Evolutionary conservation across 2,329 filamentous ascomycete genomes (phyloP).

Genomic region (Alternaria brassicae): DNA sequence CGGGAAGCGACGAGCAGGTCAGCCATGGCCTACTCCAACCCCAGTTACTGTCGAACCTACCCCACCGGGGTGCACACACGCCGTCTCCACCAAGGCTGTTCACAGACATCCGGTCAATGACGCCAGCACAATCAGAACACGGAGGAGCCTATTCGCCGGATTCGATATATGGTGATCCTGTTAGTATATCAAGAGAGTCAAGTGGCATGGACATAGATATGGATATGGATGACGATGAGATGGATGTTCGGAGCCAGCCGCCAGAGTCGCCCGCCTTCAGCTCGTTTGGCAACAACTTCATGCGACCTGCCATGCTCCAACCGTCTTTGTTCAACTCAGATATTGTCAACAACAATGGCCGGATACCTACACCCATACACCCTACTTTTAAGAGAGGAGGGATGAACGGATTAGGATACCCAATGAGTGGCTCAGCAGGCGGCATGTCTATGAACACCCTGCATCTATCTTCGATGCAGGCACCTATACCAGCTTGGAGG

Average conservation of each 20-base stretch:
- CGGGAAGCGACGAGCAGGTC: slow-evolving; percentile 28
- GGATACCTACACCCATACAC: slow-evolving; percentile 53
- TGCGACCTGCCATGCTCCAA: slow-evolving; percentile 46
- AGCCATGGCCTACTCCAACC: slow-evolving; percentile 27
- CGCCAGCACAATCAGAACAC: slow-evolving; percentile 40
- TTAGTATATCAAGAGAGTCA: slow-evolving; percentile 30
- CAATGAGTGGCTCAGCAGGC: slow-evolving; percentile 40
- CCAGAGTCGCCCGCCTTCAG: slow-evolving; percentile 44
- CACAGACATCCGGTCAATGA: slow-evolving; percentile 40
- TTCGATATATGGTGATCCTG: slow-evolving; percentile 28
- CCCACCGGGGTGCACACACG: slow-evolving; percentile 32
- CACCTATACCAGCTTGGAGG: slow-evolving; percentile 32
- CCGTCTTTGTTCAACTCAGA: slow-evolving; percentile 36
- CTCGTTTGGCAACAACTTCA: slow-evolving; percentile 33
- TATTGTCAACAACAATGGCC: slow-evolving; percentile 27
- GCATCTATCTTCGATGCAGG: slow-evolving; percentile 22
- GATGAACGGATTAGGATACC: slow-evolving; percentile 39
- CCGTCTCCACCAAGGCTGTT: slow-evolving; percentile 38
- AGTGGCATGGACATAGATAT: slow-evolving; percentile 42
- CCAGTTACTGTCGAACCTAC: slow-evolving; percentile 26
- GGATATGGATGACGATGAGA: slow-evolving; percentile 49
- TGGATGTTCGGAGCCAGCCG: slow-evolving; percentile 45
- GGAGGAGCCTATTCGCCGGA: slow-evolving; percentile 37
- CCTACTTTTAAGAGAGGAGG: slow-evolving; percentile 43
- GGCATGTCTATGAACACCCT: slow-evolving; percentile 25